Evolutionary conservation across 371 early-diverging fungal species (phyloP).

Genomic region (Globomyces sp.): DNA sequence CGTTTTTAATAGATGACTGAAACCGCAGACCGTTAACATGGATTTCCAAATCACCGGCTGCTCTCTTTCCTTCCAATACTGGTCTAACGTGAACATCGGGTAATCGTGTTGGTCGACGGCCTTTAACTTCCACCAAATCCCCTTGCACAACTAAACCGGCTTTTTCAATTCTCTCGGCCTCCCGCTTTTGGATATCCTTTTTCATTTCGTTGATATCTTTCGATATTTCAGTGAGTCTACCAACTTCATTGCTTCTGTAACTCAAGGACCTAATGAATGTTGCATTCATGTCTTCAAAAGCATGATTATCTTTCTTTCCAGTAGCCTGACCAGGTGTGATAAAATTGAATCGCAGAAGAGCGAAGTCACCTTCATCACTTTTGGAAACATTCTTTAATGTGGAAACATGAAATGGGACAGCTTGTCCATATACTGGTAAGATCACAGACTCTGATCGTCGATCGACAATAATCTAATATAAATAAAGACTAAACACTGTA

Average conservation of each 20-base stretch:
- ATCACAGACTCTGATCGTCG: constrained; percentile 83
- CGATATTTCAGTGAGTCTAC: constrained; percentile 80
- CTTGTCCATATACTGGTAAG: constrained; percentile 94
- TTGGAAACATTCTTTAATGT: constrained; percentile 95
- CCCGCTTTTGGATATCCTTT: constrained; percentile 68
- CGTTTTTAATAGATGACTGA: constrained; percentile 72
- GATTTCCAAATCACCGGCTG: constrained; percentile 91
- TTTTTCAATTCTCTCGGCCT: constrained; percentile 91
- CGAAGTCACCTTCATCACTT: constrained; percentile 91
- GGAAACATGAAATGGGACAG: constrained; percentile 99
- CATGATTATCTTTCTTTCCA: constrained; percentile 83
- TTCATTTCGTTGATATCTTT: constrained; percentile 84
- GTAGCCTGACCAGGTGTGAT: constrained; percentile 90
- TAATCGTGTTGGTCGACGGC: constrained; percentile 75
- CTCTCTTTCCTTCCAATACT: constrained; percentile 81
- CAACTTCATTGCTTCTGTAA: constrained; percentile 83
- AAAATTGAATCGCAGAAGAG: constrained; percentile 97
- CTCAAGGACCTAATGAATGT: constrained; percentile 91
- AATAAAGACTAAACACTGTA: too few relatives aligned
- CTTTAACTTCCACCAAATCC: constrained; percentile 74
- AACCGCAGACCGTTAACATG: constrained; percentile 94
- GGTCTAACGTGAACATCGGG: constrained; percentile 85
- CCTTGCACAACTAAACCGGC: constrained; percentile 96
- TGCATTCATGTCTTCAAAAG: constrained; percentile 85
- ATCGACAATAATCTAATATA: constrained; percentile 80